phyloP scores from a whole-genome alignment of 768 basidiomycete genomes.

The Russula emetica region DNA sequence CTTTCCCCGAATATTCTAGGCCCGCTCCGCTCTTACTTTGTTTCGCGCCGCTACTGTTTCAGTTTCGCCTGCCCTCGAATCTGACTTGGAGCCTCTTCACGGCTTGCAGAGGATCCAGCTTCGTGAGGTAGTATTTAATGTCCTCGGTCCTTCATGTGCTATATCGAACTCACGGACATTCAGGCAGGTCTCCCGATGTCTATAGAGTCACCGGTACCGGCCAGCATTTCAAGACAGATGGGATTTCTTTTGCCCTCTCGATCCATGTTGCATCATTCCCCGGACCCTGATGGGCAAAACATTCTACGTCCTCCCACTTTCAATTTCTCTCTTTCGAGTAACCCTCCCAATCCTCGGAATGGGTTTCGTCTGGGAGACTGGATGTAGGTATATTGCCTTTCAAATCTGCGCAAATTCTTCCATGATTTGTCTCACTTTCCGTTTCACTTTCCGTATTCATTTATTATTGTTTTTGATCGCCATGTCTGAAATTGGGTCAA shows the following conservation, averaged over 20 bases:
- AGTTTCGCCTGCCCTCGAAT: conserved; percentile 54
- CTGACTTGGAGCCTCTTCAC: conserved; percentile 57
- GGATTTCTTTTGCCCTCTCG: conserved; percentile 3
- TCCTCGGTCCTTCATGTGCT: not conserved
- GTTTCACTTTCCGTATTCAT: not conserved
- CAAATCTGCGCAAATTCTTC: conserved; percentile 19
- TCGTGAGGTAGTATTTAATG: not conserved
- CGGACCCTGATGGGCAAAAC: conserved; percentile 1
- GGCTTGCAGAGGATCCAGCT: conserved; percentile 49
- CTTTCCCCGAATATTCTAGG: conserved; percentile 40
- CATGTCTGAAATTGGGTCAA: conserved; percentile 8
- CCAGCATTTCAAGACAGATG: not conserved
- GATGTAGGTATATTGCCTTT: conserved; percentile 52
- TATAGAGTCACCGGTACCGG: conserved; percentile 8
- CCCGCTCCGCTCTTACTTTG: conserved; percentile 50
- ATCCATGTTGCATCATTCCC: not conserved
- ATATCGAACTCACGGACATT: conserved; percentile 1
- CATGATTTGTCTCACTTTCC: conserved; percentile 12
- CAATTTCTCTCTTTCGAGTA: conserved; percentile 55
- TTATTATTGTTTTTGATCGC: not conserved
- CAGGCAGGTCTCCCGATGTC: conserved; percentile 9
- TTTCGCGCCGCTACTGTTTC: conserved; percentile 41
- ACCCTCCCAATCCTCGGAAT: conserved; percentile 66
- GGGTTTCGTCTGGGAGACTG: conserved; percentile 68
- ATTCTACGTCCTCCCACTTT: conserved; percentile 34